Evolutionary conservation across 202 grass and related monocot genomes (phyloP).

Genomic region (Elaeis oleifera): DNA sequence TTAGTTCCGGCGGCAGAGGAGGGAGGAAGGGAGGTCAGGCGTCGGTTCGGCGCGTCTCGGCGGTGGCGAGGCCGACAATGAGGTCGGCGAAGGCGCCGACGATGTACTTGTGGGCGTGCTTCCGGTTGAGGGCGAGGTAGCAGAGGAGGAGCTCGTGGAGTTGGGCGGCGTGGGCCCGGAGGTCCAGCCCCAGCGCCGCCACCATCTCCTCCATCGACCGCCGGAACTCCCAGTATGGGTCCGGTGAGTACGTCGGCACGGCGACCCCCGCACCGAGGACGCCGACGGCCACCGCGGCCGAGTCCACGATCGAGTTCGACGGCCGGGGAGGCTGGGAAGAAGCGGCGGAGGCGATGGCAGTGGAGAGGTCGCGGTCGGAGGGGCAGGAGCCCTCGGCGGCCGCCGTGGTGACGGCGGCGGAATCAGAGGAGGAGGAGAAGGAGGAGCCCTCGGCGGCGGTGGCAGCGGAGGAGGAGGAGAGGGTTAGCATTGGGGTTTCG

Average conservation of each 20-base stretch:
- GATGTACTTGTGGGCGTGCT: constrained; percentile 6
- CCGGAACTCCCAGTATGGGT: constrained; percentile 5
- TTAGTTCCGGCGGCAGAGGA: too few relatives aligned
- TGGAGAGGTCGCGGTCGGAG: neutral
- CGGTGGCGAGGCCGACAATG: too few relatives aligned
- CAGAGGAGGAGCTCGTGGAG: constrained; percentile 4
- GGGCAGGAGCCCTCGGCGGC: neutral
- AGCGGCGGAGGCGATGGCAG: neutral
- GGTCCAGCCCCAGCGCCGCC: neutral
- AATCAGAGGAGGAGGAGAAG: neutral
- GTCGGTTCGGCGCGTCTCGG: too few relatives aligned
- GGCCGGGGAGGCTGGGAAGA: neutral
- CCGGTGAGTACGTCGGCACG: neutral
- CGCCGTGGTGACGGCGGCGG: too few relatives aligned
- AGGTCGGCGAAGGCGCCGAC: neutral
- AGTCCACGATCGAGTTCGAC: neutral
- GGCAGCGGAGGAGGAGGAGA: too few relatives aligned
- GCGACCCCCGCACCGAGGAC: neutral
- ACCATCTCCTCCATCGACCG: constrained; percentile 7
- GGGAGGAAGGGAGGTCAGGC: too few relatives aligned
- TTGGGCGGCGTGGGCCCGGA: neutral
- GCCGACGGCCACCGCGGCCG: neutral
- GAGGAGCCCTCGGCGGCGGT: neutral
- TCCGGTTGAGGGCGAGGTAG: constrained; percentile 4
- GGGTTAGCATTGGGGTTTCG: too few relatives aligned